phyloP scores from a whole-genome alignment of 768 basidiomycete genomes.

The Lyophyllum shimeji region DNA sequence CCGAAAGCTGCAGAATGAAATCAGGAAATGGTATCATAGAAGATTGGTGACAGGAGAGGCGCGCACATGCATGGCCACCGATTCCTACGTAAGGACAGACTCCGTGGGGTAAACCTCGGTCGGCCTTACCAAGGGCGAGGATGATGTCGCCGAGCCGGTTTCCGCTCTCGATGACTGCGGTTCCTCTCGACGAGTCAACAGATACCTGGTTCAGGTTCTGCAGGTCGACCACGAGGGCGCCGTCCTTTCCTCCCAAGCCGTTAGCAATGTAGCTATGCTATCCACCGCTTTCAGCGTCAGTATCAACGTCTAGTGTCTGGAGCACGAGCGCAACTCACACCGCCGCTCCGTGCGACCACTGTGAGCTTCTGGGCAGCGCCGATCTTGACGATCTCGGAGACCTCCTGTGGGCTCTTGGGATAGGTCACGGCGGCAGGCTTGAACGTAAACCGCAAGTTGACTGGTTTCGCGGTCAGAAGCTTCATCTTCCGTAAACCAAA shows the following conservation, averaged over 20 bases:
- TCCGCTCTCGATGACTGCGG: conserved; percentile 42
- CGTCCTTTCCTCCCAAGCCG: conserved; percentile 44
- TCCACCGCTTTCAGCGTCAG: not conserved
- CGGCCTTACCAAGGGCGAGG: conserved; percentile 32
- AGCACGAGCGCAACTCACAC: conserved; percentile 27
- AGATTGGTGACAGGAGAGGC: not conserved
- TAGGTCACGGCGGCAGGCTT: conserved; percentile 37
- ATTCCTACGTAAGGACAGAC: conserved; percentile 52
- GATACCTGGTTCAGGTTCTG: conserved; percentile 38
- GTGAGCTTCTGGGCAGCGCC: conserved; percentile 30
- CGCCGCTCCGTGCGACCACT: conserved; percentile 45
- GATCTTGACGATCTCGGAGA: conserved; percentile 35
- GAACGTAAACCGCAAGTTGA: conserved; percentile 38
- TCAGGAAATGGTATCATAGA: not conserved
- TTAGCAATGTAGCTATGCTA: conserved; percentile 53
- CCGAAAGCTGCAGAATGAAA: conserved; percentile 31
- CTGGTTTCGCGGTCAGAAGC: conserved; percentile 20
- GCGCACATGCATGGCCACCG: conserved; percentile 46
- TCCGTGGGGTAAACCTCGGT: conserved; percentile 51
- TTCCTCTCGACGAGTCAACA: conserved; percentile 31
- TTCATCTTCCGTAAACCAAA: no score
- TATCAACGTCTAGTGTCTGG: not conserved
- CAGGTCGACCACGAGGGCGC: conserved; percentile 46
- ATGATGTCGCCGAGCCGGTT: conserved; percentile 50
- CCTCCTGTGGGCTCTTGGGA: conserved; percentile 32